Evolutionary conservation across 768 basidiomycete species (phyloP), one percentile per base, ranked within the genome.

Genomic region (Ephemerocybe angulata): DNA sequence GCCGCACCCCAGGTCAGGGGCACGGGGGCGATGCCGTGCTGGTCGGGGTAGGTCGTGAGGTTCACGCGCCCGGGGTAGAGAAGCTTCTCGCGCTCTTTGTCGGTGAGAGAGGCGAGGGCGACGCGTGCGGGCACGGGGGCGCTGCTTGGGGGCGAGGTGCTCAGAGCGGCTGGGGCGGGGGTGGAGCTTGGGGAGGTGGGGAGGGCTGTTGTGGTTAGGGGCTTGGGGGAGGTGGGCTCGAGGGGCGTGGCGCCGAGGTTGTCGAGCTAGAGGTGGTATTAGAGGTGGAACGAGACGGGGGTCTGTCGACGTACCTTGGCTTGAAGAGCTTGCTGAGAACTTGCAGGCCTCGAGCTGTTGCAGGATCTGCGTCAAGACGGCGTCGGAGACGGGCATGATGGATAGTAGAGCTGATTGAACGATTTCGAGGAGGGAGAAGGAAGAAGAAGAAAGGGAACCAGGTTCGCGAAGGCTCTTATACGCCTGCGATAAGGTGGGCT

Each of bases 1-100:
- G 76, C 25, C 0, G 87, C 89, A 24, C 92, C 94, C 96, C 96
- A 98, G 22, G 75, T 71, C 19, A 98, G 76, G 0, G 85, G 83
- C 65, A 83, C 79, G 0, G 96, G 95, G 33, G 80, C 74, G 65
- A 95, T 92, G 7, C 92, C 92, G 64, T 90, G 85, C 64, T 97
- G 93, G 63, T 89, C 90, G 17, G 95, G 93, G 68, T 97, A 96
- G 1, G 93, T 95, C 3, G 91, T 93, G 19, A 96, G 75, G 55
- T 91, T 76, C 25, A 95, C 88, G 31, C 92, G 78, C 4, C 85
- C 85, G 5, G 92, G 90, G 66, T 96, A 96, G 21, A 94, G 67
- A 28, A 81, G 62, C 63, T 76, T 88, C 72, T 90, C 88, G 56
- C 86, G 77, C 53, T 88, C 87, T 66, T 77, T 88, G 53, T 87